phyloP scores from a whole-genome alignment of 805 yeast genomes.

The Yamadazyma philogaea region DNA sequence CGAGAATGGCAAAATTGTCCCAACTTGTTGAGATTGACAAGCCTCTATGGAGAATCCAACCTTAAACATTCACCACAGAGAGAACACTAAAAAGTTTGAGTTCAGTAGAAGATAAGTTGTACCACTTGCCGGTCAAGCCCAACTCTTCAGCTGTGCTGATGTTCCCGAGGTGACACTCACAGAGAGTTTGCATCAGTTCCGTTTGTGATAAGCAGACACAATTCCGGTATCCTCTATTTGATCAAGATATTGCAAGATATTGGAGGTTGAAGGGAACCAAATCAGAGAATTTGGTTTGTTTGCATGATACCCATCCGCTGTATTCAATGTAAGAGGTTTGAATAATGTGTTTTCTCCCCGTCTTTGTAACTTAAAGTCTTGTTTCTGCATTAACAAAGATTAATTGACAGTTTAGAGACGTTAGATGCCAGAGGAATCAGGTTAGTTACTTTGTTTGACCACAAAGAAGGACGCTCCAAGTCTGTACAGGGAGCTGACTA shows the following conservation, averaged over 20 bases:
- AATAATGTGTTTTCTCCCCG: slow-evolving; percentile 91
- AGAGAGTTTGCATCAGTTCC: slow-evolving; percentile 63
- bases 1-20: slow-evolving; percentile 42
- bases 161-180: slow-evolving; percentile 48
- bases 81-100: slow-evolving; percentile 73
- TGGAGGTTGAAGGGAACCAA: slow-evolving; percentile 47
- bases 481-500: slow-evolving; percentile 98
- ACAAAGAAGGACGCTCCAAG: slow-evolving; percentile 91
- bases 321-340: slow-evolving; percentile 80
- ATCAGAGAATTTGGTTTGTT: slow-evolving; percentile 88
- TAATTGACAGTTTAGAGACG: slow-evolving; percentile 50
- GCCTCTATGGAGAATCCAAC: slow-evolving; percentile 88
- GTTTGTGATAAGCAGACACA: slow-evolving; percentile 70
- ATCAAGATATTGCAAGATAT: slow-evolving; percentile 70
- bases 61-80: slow-evolving; percentile 86
- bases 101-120: slow-evolving; percentile 85
- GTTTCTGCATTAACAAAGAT: slow-evolving; percentile 70
- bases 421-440: slow-evolving; percentile 55
- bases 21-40: slow-evolving; percentile 76
- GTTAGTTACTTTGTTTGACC: slow-evolving; percentile 83
- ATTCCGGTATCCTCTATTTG: slow-evolving; percentile 61
- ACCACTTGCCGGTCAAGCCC: slow-evolving; percentile 73
- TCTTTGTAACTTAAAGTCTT: slow-evolving; percentile 84
- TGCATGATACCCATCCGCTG: slow-evolving; percentile 86
- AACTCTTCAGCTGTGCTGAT: slow-evolving; percentile 43